Evolutionary conservation across 2,329 filamentous ascomycete genomes (phyloP), one percentile per base, ranked within the genome.

Genomic region (Penicillium sp.): DNA sequence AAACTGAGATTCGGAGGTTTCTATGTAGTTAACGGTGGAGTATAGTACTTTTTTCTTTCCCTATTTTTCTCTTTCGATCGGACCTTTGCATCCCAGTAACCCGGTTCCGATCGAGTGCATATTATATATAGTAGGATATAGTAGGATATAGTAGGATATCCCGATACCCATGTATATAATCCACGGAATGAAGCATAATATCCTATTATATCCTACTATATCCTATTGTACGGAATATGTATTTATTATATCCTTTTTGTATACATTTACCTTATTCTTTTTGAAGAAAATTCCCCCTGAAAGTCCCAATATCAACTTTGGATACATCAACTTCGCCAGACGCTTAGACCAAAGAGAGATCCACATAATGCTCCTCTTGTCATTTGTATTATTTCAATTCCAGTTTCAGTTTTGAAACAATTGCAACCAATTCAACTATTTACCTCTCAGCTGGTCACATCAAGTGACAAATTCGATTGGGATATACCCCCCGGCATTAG

Each of bases 31-130:
- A 3, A 31, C 10, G 29, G 4, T 46, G 27, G 27, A 36, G 9
- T 36, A n/a, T 31, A 19, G 47, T 50, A 50, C 29, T 25, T 33
- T 52, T 16, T 44, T 2, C 8, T 36, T 38, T 21, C 54, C 41
- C 16, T 33, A 15, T 6, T 41, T 13, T 4, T 45, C 25, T 47
- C 25, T 21, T 43, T 57, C 50, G 43, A 40, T 31, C 50, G 49
- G 55, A 46, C 40, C 19, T 51, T 43, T 54, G 54, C 47, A 60
- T 62, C 58, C 63, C 61, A 65, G 60, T 31, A 41, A 23, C 47
- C 53, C 36, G 60, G 59, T 46, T 55, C 60, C 60, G 58, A 61
- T 62, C 53, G 39, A 41, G 19, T 39, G 39, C 46, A 50, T 50
- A 33, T 36, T 27, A 34, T 36, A 33, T 43, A 39, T 21, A 27